Evolutionary conservation across 108 stramenopile genomes (phyloP).

Genomic region (Skeletonema marinoi): DNA sequence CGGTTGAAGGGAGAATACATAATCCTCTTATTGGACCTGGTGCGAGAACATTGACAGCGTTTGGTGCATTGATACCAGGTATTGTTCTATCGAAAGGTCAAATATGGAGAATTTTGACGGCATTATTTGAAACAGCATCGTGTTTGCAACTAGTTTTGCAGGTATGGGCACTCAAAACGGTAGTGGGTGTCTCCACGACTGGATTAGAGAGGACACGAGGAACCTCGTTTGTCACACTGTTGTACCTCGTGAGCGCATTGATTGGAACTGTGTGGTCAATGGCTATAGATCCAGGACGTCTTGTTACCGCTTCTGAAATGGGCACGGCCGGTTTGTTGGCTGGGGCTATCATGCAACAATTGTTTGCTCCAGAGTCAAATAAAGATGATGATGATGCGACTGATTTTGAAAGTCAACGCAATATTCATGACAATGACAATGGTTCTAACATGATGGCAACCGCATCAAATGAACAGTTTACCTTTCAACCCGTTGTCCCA

Average conservation of each 20-base stretch:
- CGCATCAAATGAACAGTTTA: slow-evolving; percentile 44
- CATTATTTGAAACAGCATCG: slow-evolving; percentile 38
- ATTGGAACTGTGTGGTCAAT: slow-evolving; percentile 44
- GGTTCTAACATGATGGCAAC: slow-evolving; percentile 24
- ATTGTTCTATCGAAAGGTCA: slow-evolving; percentile 43
- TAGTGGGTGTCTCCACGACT: slow-evolving; percentile 18
- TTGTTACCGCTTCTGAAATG: slow-evolving; percentile 48
- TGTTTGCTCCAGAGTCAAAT: background rate
- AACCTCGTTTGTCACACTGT: slow-evolving; percentile 11
- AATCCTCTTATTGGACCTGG: slow-evolving; percentile 49
- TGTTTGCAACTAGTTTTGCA: slow-evolving; percentile 27
- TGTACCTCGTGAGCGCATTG: slow-evolving; percentile 27
- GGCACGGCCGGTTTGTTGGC: slow-evolving; percentile 40
- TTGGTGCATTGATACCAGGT: slow-evolving; percentile 49
- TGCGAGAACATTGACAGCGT: slow-evolving; percentile 45
- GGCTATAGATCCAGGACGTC: slow-evolving; percentile 30
- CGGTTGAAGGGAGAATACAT: slow-evolving; percentile 44
- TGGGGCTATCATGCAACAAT: slow-evolving; percentile 28
- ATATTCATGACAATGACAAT: background rate
- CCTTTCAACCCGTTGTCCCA: slow-evolving; percentile 15
- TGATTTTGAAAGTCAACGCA: background rate
- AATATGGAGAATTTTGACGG: slow-evolving; percentile 30
- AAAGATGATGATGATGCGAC: background rate
- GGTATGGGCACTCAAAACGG: slow-evolving; percentile 17
- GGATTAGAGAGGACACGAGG: slow-evolving; percentile 44